A percentile compares a stretch with the other conserved stretches of the same genome.
Evolutionary conservation across 768 basidiomycete species (phyloP).

Genomic region (Amanita exitialis): DNA sequence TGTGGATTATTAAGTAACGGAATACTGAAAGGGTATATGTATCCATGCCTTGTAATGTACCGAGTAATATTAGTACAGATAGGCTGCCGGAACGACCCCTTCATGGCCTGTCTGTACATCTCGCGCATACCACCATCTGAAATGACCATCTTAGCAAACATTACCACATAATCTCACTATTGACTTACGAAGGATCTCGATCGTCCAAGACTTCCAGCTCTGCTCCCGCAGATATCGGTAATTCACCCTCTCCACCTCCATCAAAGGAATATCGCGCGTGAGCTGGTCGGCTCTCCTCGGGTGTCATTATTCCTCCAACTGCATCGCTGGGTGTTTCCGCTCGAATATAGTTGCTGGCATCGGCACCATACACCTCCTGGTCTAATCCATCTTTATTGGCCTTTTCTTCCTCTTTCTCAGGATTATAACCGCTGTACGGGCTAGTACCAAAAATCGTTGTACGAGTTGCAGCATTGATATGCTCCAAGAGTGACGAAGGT

Average conservation of each 20-base stretch:
- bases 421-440: conserved; percentile 25
- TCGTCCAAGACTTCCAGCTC: conserved; percentile 76
- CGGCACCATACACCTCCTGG: conserved; percentile 58
- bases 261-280: conserved; percentile 82
- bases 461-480: conserved; percentile 85
- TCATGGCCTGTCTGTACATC: conserved; percentile 72
- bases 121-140: conserved; percentile 91
- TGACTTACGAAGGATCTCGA: conserved; percentile 64
- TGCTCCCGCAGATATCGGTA: conserved; percentile 55
- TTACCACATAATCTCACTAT: not conserved
- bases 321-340: conserved; percentile 78
- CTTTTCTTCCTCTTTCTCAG: conserved; percentile 51
- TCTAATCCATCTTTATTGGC: conserved; percentile 23
- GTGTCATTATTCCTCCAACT: conserved; percentile 41
- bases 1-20: not conserved
- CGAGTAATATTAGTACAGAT: conserved; percentile 58
- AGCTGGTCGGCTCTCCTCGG: conserved; percentile 68
- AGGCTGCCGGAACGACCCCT: conserved; percentile 88
- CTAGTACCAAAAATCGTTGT: conserved; percentile 64
- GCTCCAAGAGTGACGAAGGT: conserved; percentile 81
- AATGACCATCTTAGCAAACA: conserved; percentile 2
- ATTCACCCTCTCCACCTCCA: conserved; percentile 68
- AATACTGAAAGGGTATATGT: conserved; percentile 2
- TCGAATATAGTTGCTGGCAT: conserved; percentile 68
- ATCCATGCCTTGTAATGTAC: conserved; percentile 10